Evolutionary conservation across 1,284 basidiomycete species (phyloP).

Genomic region (Leccinum subrobustum): DNA sequence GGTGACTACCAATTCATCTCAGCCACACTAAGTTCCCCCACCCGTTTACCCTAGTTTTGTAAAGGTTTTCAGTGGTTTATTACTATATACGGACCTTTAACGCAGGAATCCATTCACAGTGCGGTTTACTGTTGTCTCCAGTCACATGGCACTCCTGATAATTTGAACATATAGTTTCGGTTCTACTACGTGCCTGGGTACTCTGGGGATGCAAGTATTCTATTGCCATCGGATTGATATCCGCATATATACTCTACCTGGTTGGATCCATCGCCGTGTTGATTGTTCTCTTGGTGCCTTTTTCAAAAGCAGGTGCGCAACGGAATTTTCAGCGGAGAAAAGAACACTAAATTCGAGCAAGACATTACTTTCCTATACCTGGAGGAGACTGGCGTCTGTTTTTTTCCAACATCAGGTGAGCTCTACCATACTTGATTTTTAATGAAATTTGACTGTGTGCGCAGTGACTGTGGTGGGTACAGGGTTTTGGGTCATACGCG

Average conservation of each 20-base stretch:
- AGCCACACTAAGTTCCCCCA: no score
- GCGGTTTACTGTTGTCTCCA: background rate
- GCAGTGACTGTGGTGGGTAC: background rate
- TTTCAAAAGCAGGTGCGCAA: background rate
- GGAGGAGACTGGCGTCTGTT: background rate
- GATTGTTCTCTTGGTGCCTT: background rate
- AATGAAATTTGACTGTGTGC: background rate
- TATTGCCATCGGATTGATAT: background rate
- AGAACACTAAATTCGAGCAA: background rate
- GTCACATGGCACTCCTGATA: background rate
- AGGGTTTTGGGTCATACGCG: no score
- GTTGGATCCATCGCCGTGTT: background rate
- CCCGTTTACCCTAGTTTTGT: background rate
- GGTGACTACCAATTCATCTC: no score
- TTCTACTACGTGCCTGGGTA: slow-evolving; percentile 18
- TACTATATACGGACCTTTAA: background rate
- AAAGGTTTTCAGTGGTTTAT: background rate
- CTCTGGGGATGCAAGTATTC: slow-evolving; percentile 14
- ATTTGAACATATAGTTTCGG: slow-evolving; percentile 4
- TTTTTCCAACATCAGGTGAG: background rate
- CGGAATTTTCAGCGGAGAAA: background rate
- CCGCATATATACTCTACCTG: slow-evolving; percentile 5
- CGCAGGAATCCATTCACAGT: slow-evolving; percentile 16
- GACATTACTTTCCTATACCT: background rate
- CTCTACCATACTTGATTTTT: background rate